Conservation (phyloP, 495 filamentous ascomycete species). For the Aspergillus steynii region DNA sequence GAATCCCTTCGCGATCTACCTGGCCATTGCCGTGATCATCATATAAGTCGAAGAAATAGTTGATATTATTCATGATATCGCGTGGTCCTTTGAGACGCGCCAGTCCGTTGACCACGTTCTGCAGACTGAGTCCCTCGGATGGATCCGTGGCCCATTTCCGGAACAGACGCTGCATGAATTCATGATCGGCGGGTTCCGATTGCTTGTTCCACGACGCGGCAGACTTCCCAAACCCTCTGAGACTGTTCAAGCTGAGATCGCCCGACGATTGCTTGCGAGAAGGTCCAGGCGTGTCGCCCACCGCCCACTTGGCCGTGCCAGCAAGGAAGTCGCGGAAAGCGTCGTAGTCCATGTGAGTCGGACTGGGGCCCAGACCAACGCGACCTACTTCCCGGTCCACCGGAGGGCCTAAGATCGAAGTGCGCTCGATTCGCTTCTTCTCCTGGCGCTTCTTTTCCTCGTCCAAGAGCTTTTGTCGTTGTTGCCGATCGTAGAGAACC, state of each 20-base stretch:
- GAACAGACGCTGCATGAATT: conserved; percentile 91
- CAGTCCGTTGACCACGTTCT: conserved; percentile 87
- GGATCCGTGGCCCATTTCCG: conserved; percentile 81
- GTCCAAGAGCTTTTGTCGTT: conserved; percentile 73
- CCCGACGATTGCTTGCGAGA: conserved; percentile 53
- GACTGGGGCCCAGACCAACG: conserved; percentile 84
- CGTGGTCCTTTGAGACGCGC: conserved; percentile 86
- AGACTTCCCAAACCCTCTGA: conserved; percentile 47
- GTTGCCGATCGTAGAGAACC: conserved; percentile 85
- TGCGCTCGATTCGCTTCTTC: conserved; percentile 55
- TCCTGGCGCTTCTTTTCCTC: conserved; percentile 64
- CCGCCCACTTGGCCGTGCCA: conserved; percentile 85
- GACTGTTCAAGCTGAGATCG: conserved; percentile 53
- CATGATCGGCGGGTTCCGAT: conserved; percentile 87
- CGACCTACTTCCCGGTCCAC: conserved; percentile 60
- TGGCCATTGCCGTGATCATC: conserved; percentile 89
- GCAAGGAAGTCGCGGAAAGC: conserved; percentile 92
- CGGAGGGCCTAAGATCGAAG: conserved; percentile 42
- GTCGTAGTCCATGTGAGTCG: conserved; percentile 93
- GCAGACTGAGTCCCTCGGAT: conserved; percentile 73
- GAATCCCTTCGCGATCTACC: conserved; percentile 95
- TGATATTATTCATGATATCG: conserved; percentile 96
- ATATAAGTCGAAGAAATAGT: conserved; percentile 95
- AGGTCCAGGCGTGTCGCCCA: conserved; percentile 71
- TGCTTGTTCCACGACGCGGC: conserved; percentile 73